Evolutionary conservation across 305 asterid species (phyloP), one percentile per base, ranked within the genome.

Genomic region (Rubia balearica): DNA sequence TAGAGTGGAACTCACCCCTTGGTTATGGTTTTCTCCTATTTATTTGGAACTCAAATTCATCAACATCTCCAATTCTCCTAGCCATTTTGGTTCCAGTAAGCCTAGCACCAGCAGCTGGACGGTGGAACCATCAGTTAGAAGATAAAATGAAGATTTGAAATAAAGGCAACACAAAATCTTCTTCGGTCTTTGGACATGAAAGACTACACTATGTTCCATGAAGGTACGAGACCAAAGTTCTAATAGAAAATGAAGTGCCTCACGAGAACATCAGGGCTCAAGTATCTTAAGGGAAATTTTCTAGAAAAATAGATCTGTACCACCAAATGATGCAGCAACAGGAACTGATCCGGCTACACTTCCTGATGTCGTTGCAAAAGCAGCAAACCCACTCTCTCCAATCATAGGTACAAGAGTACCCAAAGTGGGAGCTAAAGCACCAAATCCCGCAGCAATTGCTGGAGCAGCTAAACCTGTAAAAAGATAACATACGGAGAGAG

Each of bases 101-200:
- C 81, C 99, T 97, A 77, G 98, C 99, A 85, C 98, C 99, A 80
- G 99, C 99, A 88, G 98, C 98, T 95, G 85, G 70, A 57, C 56
- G 63, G 64, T 17, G 63, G 70, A 75, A 77, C 73, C 73, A 71
- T 78, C 75, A 61, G 70, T 56, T 56, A 61, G 42, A 56, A 43
- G 6, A 13, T 56, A 45, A 27, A 27, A 19, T 46, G 64, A 70
- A 70, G 53, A 57, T 12, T 1, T 0, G 13, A 65, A 56, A 38
- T 24, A 19, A 13, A 17, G 67, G 42, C 33, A 21, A 40, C 9
- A 33, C 5, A 22, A 40, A 36, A n/a, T 16, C 6, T 8, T 33
- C 17, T 24, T 33, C 24, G 21, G 63, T 43, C 19, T 30, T n/a
- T 16, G 14, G 38, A 40, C 3, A 67, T 63, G 19, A 27, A 68